Conservation (phyloP, 2,329 filamentous ascomycete genomes). For the Exophiala alcalophila region DNA sequence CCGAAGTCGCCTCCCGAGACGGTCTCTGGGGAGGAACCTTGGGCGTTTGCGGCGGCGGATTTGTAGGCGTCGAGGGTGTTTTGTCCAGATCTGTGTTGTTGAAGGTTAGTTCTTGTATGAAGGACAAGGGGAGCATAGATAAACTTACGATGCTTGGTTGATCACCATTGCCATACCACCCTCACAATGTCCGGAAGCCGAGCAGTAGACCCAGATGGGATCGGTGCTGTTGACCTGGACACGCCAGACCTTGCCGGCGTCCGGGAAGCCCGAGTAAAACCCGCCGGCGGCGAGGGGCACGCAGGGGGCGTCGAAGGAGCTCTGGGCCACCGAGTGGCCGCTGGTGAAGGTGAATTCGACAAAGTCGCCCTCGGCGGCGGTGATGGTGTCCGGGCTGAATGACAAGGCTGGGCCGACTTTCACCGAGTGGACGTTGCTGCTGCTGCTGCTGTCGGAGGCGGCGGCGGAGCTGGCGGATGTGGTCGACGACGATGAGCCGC, state of each 20-base stretch:
- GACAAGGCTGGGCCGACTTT: slow-evolving; percentile 35
- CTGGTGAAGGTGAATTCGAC: slow-evolving; percentile 55
- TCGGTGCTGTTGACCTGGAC: slow-evolving; percentile 46
- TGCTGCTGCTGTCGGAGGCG: slow-evolving; percentile 6
- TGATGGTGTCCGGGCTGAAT: slow-evolving; percentile 47
- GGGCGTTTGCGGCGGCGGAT: slow-evolving; percentile 18
- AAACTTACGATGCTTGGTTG: slow-evolving; percentile 43
- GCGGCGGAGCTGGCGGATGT: slow-evolving; percentile 3
- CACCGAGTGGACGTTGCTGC: slow-evolving; percentile 20
- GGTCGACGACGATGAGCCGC: slow-evolving; percentile 3
- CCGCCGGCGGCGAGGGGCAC: slow-evolving; percentile 36
- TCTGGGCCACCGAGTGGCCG: slow-evolving; percentile 52
- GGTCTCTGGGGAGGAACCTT: slow-evolving; percentile 16
- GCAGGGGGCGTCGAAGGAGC: slow-evolving; percentile 51
- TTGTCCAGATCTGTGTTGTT: slow-evolving; percentile 4
- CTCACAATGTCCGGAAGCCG: slow-evolving; percentile 50
- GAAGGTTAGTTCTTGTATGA: neutral
- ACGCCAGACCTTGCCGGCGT: slow-evolving; percentile 39
- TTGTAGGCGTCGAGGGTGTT: slow-evolving; percentile 28
- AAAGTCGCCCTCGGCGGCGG: slow-evolving; percentile 47
- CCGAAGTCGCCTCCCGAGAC: slow-evolving; percentile 25
- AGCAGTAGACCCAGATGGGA: slow-evolving; percentile 53
- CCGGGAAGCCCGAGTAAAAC: slow-evolving; percentile 49
- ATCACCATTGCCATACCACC: slow-evolving; percentile 52
- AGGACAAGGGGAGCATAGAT: too few relatives aligned